Base-by-base conservation (phyloP, 129 eudicot genomes). In the Scalesia atractyloides region DNA sequence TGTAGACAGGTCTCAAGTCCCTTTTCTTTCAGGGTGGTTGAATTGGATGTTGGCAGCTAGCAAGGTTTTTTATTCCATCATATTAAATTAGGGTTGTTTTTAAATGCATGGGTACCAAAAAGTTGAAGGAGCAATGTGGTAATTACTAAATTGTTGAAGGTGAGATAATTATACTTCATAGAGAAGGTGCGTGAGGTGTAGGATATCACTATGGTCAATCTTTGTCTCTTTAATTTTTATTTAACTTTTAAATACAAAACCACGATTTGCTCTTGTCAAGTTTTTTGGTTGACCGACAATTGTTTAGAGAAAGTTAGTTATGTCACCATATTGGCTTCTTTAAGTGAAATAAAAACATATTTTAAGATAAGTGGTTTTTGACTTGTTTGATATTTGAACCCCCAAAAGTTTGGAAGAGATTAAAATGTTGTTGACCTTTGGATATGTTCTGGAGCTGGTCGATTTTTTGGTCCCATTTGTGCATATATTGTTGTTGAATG, bases 1-100 rank as follows among this genome's bases (percentile, higher is more conserved):
- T 22, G 65, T 24, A 77, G 69, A 50, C 76, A 70, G 82, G 76
- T 24, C 48, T 44, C 69, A 50, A 24, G 37, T 50, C 49, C 72
- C 7, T 70, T 70, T 70, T 24, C 49, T 62, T 50, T 62, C 26
- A 36, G 73, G 57, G 76, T 77, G 58, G 76, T 50, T 70, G 72
- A 57, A 16, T 24, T 30, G 1, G 39, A 76, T 15, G 44, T 67
- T 76, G 73, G 52, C 74, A 49, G 48, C 46, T 70, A 37, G 46
- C 60, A 52, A 19, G 8, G 5, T 20, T 65, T 50, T 60, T 26
- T 60, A 60, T 77, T 77, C 76, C 34, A 51, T 62, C 41, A 62
- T 39, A 20, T 70, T 77, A 68, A 19, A 67, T 7, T 26, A 66
- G 4, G 17, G 12, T 5, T 12, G 64, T 46, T 56, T 22, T 16